These are phyloP conservation scores for Mucuna pruriens DNA, from an alignment of 306 rosid genomes.

Conservation along the genomic window DNA sequence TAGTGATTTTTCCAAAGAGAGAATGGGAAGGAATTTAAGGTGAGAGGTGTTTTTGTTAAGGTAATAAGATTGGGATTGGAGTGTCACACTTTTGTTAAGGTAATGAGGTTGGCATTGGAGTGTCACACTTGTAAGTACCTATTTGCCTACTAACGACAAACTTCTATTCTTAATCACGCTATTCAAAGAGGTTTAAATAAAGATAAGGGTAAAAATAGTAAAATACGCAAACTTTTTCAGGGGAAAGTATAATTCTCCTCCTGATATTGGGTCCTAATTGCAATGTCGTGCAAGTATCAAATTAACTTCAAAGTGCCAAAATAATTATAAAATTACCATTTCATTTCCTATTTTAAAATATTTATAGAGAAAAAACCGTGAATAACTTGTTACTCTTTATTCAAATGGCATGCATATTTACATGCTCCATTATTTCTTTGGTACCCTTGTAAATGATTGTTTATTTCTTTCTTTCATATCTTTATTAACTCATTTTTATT, in stretches of 20 bases:
- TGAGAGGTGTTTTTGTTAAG: constrained; percentile 20
- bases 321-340: not conserved
- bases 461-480: not conserved
- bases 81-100: not conserved
- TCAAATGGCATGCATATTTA: not conserved
- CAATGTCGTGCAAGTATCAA: constrained; percentile 29
- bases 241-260: constrained; percentile 13
- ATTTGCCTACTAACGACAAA: not conserved
- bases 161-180: not conserved
- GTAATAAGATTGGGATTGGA: constrained; percentile 17
- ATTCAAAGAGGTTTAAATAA: constrained; percentile 15
- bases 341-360: not conserved
- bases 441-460: not conserved
- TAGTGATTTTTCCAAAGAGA: not conserved
- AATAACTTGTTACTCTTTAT: not conserved
- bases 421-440: not conserved
- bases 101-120: constrained; percentile 19
- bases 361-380: not conserved
- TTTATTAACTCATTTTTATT: not conserved
- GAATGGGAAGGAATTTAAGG: not conserved
- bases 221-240: constrained; percentile 15
- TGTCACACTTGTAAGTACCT: constrained; percentile 1
- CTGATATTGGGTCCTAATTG: not conserved
- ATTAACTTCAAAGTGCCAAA: too few relatives aligned
- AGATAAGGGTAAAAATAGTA: constrained; percentile 9